Conservation (phyloP, 1,284 basidiomycete species). For the Porogramme epimiltina region DNA sequence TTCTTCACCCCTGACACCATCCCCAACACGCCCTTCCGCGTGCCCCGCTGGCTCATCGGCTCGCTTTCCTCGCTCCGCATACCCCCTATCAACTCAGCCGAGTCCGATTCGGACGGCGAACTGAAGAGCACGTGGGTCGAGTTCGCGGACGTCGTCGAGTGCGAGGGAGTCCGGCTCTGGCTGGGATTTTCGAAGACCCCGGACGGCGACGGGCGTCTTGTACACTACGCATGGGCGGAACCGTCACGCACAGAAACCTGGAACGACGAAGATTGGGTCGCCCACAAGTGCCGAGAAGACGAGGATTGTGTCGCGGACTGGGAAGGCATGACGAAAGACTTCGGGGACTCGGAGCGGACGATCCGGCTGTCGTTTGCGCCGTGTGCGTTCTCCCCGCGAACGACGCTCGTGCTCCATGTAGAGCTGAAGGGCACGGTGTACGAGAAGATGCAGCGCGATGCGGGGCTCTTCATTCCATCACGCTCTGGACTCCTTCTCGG, state of each 20-base stretch:
- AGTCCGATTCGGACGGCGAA: background rate
- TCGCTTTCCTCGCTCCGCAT: background rate
- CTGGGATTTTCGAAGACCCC: background rate
- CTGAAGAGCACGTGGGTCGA: background rate
- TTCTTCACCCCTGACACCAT: background rate
- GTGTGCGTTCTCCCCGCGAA: background rate
- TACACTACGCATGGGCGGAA: background rate
- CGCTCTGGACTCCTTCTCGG: no score
- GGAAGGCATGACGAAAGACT: background rate
- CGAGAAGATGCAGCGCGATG: background rate
- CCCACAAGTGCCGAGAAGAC: background rate
- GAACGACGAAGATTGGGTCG: no score
- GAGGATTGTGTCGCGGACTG: background rate
- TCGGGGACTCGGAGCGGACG: background rate
- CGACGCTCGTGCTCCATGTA: background rate
- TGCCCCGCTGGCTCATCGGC: background rate
- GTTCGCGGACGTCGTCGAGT: background rate
- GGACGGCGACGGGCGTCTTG: background rate
- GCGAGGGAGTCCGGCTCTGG: background rate
- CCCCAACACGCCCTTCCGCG: background rate
- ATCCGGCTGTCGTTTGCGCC: constrained; percentile 2
- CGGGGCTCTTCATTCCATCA: no score
- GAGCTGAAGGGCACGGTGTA: constrained; percentile 1
- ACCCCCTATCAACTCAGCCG: background rate
- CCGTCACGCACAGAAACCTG: background rate